Conservation (phyloP, 805 yeast species). For the Starmera caribaea region DNA sequence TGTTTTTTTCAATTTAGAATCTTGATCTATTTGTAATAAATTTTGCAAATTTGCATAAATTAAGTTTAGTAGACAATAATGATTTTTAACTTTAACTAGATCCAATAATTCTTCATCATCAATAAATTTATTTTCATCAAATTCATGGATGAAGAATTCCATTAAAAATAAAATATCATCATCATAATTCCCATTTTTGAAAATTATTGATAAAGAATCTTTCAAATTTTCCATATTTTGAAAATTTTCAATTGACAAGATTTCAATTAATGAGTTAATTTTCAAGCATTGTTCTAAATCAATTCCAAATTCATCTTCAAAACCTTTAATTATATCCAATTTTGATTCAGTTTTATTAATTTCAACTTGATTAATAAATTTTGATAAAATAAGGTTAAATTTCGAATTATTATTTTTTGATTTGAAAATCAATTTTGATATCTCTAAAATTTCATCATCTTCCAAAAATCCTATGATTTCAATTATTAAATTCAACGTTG, state of each 20-base stretch:
- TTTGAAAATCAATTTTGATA: constrained; percentile 34
- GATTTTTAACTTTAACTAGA: constrained; percentile 18
- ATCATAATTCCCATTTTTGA: constrained; percentile 18
- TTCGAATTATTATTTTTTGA: constrained; percentile 16
- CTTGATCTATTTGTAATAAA: background rate
- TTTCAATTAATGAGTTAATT: constrained; percentile 2
- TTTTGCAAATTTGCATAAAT: constrained; percentile 27
- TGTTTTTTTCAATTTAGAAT: constrained; percentile 2
- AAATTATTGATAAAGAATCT: constrained; percentile 3
- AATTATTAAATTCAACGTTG: constrained; percentile 40
- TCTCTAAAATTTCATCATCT: constrained; percentile 38
- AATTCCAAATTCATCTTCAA: constrained; percentile 19
- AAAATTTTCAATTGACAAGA: constrained; percentile 2
- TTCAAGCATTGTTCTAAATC: constrained; percentile 21
- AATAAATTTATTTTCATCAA: constrained; percentile 23
- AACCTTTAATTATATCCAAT: constrained; percentile 24
- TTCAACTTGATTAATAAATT: constrained; percentile 39
- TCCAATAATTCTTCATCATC: constrained; percentile 22
- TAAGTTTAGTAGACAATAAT: constrained; percentile 24
- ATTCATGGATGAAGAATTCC: constrained; percentile 34
- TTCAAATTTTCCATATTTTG: constrained; percentile 3
- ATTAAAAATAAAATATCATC: constrained; percentile 30
- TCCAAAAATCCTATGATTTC: constrained; percentile 61
- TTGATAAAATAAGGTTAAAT: constrained; percentile 30
- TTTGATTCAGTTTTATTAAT: constrained; percentile 27